These are phyloP conservation scores for Chamaenerion angustifolium DNA, from an alignment of 345 rosid genomes.

Conservation along the genomic window DNA sequence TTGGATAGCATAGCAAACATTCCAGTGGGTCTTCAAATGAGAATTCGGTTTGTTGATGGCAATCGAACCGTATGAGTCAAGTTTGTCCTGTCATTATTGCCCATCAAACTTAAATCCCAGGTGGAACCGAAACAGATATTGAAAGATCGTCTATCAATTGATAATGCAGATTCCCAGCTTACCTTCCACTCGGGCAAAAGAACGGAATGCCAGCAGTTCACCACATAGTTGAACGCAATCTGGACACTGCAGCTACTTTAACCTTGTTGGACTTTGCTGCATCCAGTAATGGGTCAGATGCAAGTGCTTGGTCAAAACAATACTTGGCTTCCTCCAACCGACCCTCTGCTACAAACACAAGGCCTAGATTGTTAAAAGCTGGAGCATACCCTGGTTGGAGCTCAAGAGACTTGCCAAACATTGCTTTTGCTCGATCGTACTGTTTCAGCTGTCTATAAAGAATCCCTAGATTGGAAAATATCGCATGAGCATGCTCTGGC, in stretches of 20 bases:
- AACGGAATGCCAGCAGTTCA: background rate
- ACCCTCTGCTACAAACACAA: slow-evolving; percentile 77
- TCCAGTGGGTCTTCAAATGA: no score
- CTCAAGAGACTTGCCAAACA: slow-evolving; percentile 74
- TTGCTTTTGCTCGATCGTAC: slow-evolving; percentile 76
- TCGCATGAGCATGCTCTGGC: slow-evolving; percentile 45
- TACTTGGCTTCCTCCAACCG: slow-evolving; percentile 79
- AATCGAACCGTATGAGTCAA: no score
- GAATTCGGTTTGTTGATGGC: no score
- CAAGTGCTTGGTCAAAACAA: slow-evolving; percentile 64
- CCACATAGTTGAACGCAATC: background rate
- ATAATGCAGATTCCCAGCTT: background rate
- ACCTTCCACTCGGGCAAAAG: background rate
- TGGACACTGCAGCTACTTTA: slow-evolving; percentile 10
- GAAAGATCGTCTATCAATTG: no score
- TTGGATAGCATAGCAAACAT: no score
- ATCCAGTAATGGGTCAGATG: slow-evolving; percentile 75
- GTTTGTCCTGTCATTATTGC: no score
- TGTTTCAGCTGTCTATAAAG: slow-evolving; percentile 66
- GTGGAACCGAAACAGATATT: no score
- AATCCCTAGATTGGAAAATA: slow-evolving; percentile 86
- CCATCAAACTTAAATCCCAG: no score
- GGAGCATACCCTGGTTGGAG: slow-evolving; percentile 89
- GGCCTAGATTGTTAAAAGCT: slow-evolving; percentile 90
- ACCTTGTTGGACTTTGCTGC: slow-evolving; percentile 75